phyloP scores from a whole-genome alignment of 106 monocot genomes.

The Dendrobium catenatum region DNA sequence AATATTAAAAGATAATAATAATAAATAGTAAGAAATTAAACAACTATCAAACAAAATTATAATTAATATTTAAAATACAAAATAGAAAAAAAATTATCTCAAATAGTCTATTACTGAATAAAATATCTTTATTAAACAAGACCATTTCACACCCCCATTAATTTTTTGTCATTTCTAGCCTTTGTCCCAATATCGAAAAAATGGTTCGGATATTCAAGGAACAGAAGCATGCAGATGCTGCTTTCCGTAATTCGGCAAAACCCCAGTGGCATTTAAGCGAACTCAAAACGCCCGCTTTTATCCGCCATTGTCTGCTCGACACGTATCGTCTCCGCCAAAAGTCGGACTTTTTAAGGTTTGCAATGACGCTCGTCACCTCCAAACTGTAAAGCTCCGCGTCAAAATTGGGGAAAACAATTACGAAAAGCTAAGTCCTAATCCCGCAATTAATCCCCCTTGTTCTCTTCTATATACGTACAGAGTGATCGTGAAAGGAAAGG shows the following conservation, averaged over 20 bases:
- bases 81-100: too few species aligned
- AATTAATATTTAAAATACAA: too few species aligned
- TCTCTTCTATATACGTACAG: not conserved
- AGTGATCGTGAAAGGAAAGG: not conserved
- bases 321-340: not conserved
- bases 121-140: too few species aligned
- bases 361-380: not conserved
- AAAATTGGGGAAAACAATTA: not conserved
- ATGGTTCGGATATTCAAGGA: not conserved
- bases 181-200: not conserved
- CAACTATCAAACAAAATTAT: too few species aligned
- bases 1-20: too few species aligned
- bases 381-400: not conserved
- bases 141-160: too few species aligned
- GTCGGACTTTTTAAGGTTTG: not conserved
- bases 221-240: conserved; percentile 1
- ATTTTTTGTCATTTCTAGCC: not conserved
- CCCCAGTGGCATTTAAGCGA: not conserved
- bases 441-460: not conserved
- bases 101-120: too few species aligned
- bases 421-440: not conserved
- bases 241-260: not conserved
- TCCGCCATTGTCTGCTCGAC: not conserved
- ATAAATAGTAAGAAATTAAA: too few species aligned
- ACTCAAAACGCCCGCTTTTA: not conserved